Percentiles rank a stretch among this genome's conserved stretches.
Evolutionary conservation across 192 early-diverging fungal species (phyloP).

Genomic region (Chytriomyces confervae): DNA sequence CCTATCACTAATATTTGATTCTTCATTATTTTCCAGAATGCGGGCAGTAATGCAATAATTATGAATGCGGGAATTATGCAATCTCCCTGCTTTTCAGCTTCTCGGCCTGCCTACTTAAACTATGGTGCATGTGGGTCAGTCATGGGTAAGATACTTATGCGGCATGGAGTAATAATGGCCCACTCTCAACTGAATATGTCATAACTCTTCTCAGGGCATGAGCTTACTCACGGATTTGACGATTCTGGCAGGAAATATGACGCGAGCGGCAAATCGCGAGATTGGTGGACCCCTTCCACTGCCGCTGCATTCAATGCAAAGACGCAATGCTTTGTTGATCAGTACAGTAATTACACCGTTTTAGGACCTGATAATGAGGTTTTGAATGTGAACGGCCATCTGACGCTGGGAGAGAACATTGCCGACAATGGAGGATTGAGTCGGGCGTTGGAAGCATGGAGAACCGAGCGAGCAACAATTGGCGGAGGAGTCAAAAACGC

Average conservation of each 20-base stretch:
- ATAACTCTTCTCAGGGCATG: constrained; percentile 30
- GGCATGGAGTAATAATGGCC: neutral
- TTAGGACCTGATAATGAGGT: constrained; percentile 35
- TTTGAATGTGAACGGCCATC: constrained; percentile 59
- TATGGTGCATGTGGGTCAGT: constrained; percentile 68
- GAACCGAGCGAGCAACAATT: neutral
- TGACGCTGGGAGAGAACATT: constrained; percentile 68
- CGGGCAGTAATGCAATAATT: constrained; percentile 10
- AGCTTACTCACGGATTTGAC: constrained; percentile 52
- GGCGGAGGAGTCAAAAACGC: constrained; percentile 37
- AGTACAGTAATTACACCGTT: constrained; percentile 63
- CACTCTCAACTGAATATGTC: neutral
- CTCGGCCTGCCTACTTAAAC: constrained; percentile 61
- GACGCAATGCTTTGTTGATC: constrained; percentile 66
- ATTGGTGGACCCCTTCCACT: constrained; percentile 78
- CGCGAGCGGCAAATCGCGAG: constrained; percentile 36
- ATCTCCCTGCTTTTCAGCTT: constrained; percentile 51
- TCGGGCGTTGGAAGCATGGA: constrained; percentile 52
- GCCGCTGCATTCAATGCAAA: constrained; percentile 53
- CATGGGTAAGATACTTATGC: constrained; percentile 45
- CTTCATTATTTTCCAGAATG: neutral
- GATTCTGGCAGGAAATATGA: constrained; percentile 49
- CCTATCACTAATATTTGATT: neutral
- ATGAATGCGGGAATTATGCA: constrained; percentile 64
- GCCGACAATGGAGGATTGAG: constrained; percentile 73